Percentiles rank a stretch among this genome's conserved stretches.
phyloP scores from a whole-genome alignment of 2,329 filamentous ascomycete species.

The Alternaria metachromatica region DNA sequence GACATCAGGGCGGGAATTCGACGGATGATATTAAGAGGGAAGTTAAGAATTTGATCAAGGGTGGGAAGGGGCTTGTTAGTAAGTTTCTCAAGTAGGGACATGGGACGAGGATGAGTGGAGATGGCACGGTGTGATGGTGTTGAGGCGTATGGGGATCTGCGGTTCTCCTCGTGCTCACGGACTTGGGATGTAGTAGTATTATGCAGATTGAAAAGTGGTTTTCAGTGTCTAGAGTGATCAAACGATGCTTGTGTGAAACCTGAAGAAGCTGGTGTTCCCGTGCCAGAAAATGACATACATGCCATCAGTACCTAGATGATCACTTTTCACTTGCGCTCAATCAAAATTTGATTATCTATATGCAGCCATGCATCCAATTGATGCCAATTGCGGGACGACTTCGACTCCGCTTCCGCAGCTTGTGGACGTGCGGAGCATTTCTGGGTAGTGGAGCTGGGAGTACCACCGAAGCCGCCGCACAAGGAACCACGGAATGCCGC shows the following conservation, averaged over 20 bases:
- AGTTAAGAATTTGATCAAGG: conserved; percentile 29
- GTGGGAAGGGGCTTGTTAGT: conserved; percentile 31
- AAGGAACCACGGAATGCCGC: not conserved
- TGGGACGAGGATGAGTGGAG: not conserved
- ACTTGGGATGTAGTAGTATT: not conserved
- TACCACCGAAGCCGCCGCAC: not conserved
- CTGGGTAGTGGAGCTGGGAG: not conserved
- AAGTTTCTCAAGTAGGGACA: conserved; percentile 36
- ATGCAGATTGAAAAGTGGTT: not conserved
- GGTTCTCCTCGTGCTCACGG: not conserved
- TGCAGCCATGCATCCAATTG: not conserved
- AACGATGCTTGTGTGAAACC: not conserved
- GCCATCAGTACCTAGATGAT: not conserved
- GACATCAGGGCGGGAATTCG: conserved; percentile 19
- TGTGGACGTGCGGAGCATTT: not conserved
- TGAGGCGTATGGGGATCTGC: not conserved
- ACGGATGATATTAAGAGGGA: conserved; percentile 23
- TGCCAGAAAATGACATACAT: not conserved
- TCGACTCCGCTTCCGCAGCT: not conserved
- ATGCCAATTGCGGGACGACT: not conserved
- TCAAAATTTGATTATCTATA: not conserved
- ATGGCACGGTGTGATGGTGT: not conserved
- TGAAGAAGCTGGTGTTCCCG: not conserved
- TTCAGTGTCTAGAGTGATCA: not conserved
- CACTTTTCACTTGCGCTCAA: not conserved